Evolutionary conservation across 208 protist species (phyloP), one percentile per base, ranked within the genome.

Genomic region (Trypanosoma mega): DNA sequence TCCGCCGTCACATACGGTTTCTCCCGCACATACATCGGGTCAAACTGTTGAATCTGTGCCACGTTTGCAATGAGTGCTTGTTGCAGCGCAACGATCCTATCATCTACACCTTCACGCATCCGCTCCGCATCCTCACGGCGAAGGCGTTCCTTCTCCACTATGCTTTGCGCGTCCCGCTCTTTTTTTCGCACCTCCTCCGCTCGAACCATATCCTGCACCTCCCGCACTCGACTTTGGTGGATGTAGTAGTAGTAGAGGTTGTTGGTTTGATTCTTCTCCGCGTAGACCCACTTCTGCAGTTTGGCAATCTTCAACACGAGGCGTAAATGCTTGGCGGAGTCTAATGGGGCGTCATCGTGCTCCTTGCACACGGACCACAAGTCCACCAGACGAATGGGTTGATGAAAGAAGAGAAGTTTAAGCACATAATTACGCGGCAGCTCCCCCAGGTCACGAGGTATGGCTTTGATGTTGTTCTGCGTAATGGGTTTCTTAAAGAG

Each of bases 241-340:
- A 96, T 63, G 82, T 93, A 90, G 67, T 91, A 93, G 60, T 93
- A 96, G 72, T 85, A 92, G 12, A 90, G 51, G 68, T 93, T 93
- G 66, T 93, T 81, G 1, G 79, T 84, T 50, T 94, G 87, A 58
- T 96, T 93, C 75, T 96, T 96, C 73, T 96, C 86, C 16, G 80
- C 83, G 51, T 96, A 93, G 21, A 92, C 80, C 87, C 90, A 96
- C 39, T 83, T 76, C 67, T 93, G 84, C 52, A 91, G 55, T 52
- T 86, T 86, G 34, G 90, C 86, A 21, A 96, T 85, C 54, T 90
- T 91, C 45, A 96, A 70, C 21, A 96, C 82, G 5, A 88, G 60
- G 9, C 90, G 86, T 36, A 96, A 74, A 74, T 96, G 90, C 33
- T 85, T 85, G 9, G 84, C 80, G 5, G 85, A 93, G 72, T 96